Evolutionary conservation across 257 asterid genomes (phyloP).

Genomic region (Penstemon barbatus): DNA sequence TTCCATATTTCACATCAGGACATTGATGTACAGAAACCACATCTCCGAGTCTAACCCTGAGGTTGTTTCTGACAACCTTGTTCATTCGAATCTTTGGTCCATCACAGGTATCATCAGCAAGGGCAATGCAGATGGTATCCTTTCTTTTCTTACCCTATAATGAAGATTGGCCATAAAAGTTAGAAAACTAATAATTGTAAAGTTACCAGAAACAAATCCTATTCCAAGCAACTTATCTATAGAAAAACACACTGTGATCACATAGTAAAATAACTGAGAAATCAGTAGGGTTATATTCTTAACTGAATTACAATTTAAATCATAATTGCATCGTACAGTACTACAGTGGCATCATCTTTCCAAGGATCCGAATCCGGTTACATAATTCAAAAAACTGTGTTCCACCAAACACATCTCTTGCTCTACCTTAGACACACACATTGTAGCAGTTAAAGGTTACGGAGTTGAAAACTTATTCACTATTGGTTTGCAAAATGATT

Average conservation of each 20-base stretch:
- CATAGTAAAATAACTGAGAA: neutral
- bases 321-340: neutral
- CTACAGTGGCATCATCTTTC: neutral
- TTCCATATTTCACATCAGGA: constrained; percentile 62
- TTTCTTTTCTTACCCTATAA: constrained; percentile 66
- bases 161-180: neutral
- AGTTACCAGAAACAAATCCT: neutral
- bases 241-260: neutral
- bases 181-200: no score
- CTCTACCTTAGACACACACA: neutral
- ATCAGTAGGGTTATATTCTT: neutral
- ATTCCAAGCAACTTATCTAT: constrained; percentile 3
- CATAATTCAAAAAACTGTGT: neutral
- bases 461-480: neutral
- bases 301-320: neutral
- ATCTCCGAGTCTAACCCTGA: constrained; percentile 66
- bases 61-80: constrained; percentile 69
- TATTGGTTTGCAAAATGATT: neutral
- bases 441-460: neutral
- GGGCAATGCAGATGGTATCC: constrained; percentile 66
- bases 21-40: constrained; percentile 73
- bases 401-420: neutral
- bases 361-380: neutral
- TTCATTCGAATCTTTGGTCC: constrained; percentile 67
- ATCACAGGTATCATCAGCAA: constrained; percentile 71